Evolutionary conservation across 495 filamentous ascomycete genomes (phyloP).

Genomic region (Penicillium verhagenii): DNA sequence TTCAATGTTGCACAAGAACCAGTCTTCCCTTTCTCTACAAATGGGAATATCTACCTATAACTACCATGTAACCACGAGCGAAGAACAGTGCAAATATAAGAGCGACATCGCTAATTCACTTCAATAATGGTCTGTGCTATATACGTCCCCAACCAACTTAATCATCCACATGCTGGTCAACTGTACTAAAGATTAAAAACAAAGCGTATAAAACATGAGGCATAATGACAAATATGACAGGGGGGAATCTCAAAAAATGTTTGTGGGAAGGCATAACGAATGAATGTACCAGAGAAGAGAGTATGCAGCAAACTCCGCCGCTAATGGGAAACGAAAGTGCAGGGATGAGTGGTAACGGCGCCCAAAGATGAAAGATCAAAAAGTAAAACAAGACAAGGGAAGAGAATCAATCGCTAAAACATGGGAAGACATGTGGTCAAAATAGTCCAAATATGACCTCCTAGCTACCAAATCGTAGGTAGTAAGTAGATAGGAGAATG

Average conservation of each 20-base stretch:
- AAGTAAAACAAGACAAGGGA: slow-evolving; percentile 4
- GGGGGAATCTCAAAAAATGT: slow-evolving; percentile 26
- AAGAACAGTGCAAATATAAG: background rate
- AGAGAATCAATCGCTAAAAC: slow-evolving; percentile 2
- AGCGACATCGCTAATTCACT: slow-evolving; percentile 10
- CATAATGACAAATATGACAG: slow-evolving; percentile 2
- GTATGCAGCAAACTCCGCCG: slow-evolving; percentile 35
- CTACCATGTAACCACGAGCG: too few species aligned
- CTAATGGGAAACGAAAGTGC: slow-evolving; percentile 26
- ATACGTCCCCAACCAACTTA: slow-evolving; percentile 19
- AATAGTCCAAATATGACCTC: background rate
- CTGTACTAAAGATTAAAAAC: slow-evolving; percentile 13
- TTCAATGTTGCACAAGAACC: too few species aligned
- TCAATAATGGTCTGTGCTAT: slow-evolving; percentile 17
- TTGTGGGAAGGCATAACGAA: slow-evolving; percentile 19
- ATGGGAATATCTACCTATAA: too few species aligned
- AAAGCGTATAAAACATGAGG: background rate
- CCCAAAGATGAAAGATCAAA: too few species aligned
- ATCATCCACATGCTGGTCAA: slow-evolving; percentile 19
- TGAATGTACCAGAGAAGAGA: slow-evolving; percentile 25
- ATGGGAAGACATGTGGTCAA: background rate
- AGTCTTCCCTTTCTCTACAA: too few species aligned
- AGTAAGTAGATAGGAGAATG: background rate
- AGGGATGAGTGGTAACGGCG: background rate
- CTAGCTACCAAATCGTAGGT: background rate